These are phyloP conservation scores for Penicillium angulare DNA, from an alignment of 495 filamentous ascomycete species.

Conservation along the genomic window DNA sequence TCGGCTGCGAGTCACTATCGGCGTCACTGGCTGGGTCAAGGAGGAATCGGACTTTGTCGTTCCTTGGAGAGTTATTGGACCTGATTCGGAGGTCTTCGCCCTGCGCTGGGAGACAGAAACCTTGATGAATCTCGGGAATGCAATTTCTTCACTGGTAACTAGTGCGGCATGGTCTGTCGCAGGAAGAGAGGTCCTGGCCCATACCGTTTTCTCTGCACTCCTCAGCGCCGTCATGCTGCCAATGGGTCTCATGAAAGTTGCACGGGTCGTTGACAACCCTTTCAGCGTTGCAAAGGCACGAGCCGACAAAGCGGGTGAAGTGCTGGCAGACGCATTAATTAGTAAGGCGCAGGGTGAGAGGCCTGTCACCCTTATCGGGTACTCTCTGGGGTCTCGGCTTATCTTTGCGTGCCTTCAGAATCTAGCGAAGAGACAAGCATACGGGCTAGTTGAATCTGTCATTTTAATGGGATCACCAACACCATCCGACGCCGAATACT, in stretches of 20 bases:
- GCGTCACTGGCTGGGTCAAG: slow-evolving; percentile 79
- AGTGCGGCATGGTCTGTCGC: slow-evolving; percentile 75
- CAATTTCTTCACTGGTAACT: slow-evolving; percentile 70
- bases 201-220: slow-evolving; percentile 74
- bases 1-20: slow-evolving; percentile 77
- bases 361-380: slow-evolving; percentile 83
- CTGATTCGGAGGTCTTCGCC: slow-evolving; percentile 73
- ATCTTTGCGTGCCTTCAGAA: slow-evolving; percentile 79
- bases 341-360: slow-evolving; percentile 87
- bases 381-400: slow-evolving; percentile 84
- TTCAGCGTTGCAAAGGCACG: slow-evolving; percentile 80
- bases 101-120: slow-evolving; percentile 81
- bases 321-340: slow-evolving; percentile 84
- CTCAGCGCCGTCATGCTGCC: slow-evolving; percentile 74
- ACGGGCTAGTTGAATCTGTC: slow-evolving; percentile 82
- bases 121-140: slow-evolving; percentile 71
- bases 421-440: slow-evolving; percentile 73
- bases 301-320: slow-evolving; percentile 81
- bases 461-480: slow-evolving; percentile 81
- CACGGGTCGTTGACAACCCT: slow-evolving; percentile 82
- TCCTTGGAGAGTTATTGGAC: slow-evolving; percentile 74
- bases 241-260: slow-evolving; percentile 70
- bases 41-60: slow-evolving; percentile 64
- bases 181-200: slow-evolving; percentile 71
- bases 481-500: slow-evolving; percentile 63